Conservation (phyloP, 2,329 filamentous ascomycete species). For the Aspergillus carbonarius region DNA sequence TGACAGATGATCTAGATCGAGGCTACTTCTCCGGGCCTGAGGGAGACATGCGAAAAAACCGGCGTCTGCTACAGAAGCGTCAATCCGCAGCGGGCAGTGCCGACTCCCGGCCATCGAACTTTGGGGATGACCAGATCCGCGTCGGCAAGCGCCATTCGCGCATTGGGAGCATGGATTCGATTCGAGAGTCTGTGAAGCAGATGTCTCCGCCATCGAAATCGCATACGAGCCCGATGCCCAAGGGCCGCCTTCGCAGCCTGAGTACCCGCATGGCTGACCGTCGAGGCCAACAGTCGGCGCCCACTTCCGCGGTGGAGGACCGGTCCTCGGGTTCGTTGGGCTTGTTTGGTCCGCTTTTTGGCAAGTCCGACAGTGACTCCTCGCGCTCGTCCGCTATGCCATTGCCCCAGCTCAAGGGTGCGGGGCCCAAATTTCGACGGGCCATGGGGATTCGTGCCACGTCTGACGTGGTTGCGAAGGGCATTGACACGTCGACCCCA, state of each 20-base stretch:
- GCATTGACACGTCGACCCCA: constrained; percentile 43
- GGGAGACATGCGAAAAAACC: constrained; percentile 66
- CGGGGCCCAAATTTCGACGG: constrained; percentile 58
- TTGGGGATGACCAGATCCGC: constrained; percentile 70
- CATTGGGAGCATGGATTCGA: constrained; percentile 76
- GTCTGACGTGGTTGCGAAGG: constrained; percentile 68
- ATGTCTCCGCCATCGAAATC: constrained; percentile 63
- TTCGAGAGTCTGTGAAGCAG: constrained; percentile 54
- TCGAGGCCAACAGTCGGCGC: constrained; percentile 47
- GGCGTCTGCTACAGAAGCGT: constrained; percentile 80
- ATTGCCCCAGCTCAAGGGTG: constrained; percentile 55
- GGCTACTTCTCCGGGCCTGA: constrained; percentile 95
- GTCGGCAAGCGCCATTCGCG: constrained; percentile 72
- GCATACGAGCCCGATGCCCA: constrained; percentile 58
- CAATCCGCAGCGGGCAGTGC: constrained; percentile 39
- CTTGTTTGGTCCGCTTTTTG: constrained; percentile 49
- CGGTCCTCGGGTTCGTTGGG: constrained; percentile 44
- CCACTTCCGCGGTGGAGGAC: constrained; percentile 59
- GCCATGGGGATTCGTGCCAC: constrained; percentile 76
- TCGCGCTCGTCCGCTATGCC: constrained; percentile 51
- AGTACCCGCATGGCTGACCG: constrained; percentile 56
- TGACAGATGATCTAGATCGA: constrained; percentile 66
- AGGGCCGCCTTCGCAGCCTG: constrained; percentile 58
- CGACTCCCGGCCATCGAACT: constrained; percentile 71
- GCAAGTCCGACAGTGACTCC: constrained; percentile 49